Base-by-base conservation (phyloP, 2,329 filamentous ascomycete species). In the Hymenoscyphus scutula region DNA sequence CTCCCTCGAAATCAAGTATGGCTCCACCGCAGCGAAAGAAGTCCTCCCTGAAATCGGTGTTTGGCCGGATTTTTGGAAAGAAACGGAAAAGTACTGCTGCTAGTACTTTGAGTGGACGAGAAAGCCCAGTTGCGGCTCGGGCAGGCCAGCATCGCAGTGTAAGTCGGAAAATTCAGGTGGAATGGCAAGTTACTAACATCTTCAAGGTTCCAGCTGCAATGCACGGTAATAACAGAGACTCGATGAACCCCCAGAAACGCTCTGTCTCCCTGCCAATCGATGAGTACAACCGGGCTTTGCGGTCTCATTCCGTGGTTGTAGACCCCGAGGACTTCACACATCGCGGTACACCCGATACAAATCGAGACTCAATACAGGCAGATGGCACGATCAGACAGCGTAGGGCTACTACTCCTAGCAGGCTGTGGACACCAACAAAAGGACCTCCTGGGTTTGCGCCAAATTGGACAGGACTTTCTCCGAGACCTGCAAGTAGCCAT, bases 401-500 rank as follows among this genome's bases (percentile, higher is more conserved):
- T 62, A 78, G 79, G 13, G 77, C 77, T 2, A 78, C 76, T 3
- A 74, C 77, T 2, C 76, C 77, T 4, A 78, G 78, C 62, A 76
- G 77, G 41, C 68, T 80, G 5, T 76, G 75, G 59, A 73, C 73
- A 53, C 74, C 77, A 17, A 76, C 76, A 57, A 75, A 76, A 38
- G 73, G 67, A 60, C 73, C 76, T 61, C 73, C 75, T 56, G 77
- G 76, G 11, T 77, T 76, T 62, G 74, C 74, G 11, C 74, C 74
- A 10, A 80, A 81, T 62, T 77, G 82, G 65, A 77, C 77, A 1
- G 86, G 85, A 0, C 76, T 88, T 53, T 84, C 84, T 2, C 85
- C 86, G 0, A 79, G 86, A 41, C 85, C 86, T 23, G 84, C 82
- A n/a, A 88, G 84, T 69, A 80, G 79, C 6, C 84, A 86, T 53